Evolutionary conservation across 2,329 filamentous ascomycete species (phyloP).

Genomic region (Talaromyces sp.): DNA sequence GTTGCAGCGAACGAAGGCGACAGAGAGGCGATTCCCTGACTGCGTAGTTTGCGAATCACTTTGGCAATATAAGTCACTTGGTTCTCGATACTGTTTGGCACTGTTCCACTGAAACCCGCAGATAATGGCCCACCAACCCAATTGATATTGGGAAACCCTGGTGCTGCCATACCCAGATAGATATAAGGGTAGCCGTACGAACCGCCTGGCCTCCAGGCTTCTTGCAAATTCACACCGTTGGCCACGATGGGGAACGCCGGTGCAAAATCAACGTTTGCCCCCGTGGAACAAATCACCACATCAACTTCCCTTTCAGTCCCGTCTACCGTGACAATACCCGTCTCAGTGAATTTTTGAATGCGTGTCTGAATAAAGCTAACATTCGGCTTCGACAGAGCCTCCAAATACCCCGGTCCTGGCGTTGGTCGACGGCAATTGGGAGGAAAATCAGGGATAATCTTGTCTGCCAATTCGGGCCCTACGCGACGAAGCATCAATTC

Average conservation of each 20-base stretch:
- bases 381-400: slow-evolving; percentile 58
- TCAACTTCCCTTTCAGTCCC: slow-evolving; percentile 56
- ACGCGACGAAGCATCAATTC: slow-evolving; percentile 54
- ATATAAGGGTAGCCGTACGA: slow-evolving; percentile 61
- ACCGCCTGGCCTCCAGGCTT: slow-evolving; percentile 55
- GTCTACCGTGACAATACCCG: slow-evolving; percentile 58
- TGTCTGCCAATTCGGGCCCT: slow-evolving; percentile 52
- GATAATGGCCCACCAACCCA: slow-evolving; percentile 61
- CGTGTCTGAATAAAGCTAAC: slow-evolving; percentile 56
- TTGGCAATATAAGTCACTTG: slow-evolving; percentile 63
- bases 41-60: slow-evolving; percentile 61
- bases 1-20: slow-evolving; percentile 54
- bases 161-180: slow-evolving; percentile 61
- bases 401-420: slow-evolving; percentile 63
- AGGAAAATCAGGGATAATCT: slow-evolving; percentile 59
- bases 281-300: slow-evolving; percentile 64
- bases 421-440: slow-evolving; percentile 63
- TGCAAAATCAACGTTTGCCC: slow-evolving; percentile 57
- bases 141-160: slow-evolving; percentile 64
- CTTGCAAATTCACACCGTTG: slow-evolving; percentile 49
- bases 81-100: slow-evolving; percentile 63
- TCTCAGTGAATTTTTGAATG: slow-evolving; percentile 56
- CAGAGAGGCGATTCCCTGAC: slow-evolving; percentile 63
- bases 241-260: slow-evolving; percentile 59
- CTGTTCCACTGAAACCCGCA: slow-evolving; percentile 59